Base-by-base conservation (phyloP, 306 rosid species). In the Corylus heterophylla region DNA sequence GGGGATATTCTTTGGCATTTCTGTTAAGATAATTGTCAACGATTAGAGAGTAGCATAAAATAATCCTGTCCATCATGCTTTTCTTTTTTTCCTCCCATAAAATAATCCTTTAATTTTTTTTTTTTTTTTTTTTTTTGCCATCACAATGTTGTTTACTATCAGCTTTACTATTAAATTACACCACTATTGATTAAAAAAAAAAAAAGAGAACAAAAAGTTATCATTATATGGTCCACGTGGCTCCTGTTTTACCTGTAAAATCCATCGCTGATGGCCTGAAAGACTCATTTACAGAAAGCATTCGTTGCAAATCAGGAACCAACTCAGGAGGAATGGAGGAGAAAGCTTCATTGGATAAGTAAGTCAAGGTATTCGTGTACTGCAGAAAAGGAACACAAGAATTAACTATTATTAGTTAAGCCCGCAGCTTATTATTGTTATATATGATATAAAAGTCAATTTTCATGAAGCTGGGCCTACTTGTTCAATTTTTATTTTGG, bases 301-400 rank as follows among this genome's bases (percentile, higher is more conserved):
- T 91, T 89, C 94, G 88, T 82, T 91, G 93, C 90, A 96, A 86
- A 83, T 96, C 98, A 82, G 91, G 89, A 85, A 93, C 94, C 58
- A 96, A 86, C 79, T 96, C 98, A 25, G 87, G 68, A 29, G 99
- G 98, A 82, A 96, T 87, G 31, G 93, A 79, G 68, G 98, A 90
- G 86, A 96, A 96, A 45, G 96, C 90, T 72, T 90, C 99, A 76
- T 87, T 90, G 79, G 98, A 89, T 87, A 96, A 87, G 91, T 96
- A 96, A 81, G 86, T 96, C 89, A 96, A 82, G 77, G 98, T 93
- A 88, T 96, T 96, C 90, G 79, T 90, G 90, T 89, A 90, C 99
- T 96, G 91, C 92, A 88, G 51, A 82, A 79, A 83, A 75, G 66
- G 78, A 78, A 83, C 61, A 85, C 70, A 73, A 82, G 71, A 70